Base-by-base conservation (phyloP, 2,329 filamentous ascomycete species). In the Colletotrichum sp. region DNA sequence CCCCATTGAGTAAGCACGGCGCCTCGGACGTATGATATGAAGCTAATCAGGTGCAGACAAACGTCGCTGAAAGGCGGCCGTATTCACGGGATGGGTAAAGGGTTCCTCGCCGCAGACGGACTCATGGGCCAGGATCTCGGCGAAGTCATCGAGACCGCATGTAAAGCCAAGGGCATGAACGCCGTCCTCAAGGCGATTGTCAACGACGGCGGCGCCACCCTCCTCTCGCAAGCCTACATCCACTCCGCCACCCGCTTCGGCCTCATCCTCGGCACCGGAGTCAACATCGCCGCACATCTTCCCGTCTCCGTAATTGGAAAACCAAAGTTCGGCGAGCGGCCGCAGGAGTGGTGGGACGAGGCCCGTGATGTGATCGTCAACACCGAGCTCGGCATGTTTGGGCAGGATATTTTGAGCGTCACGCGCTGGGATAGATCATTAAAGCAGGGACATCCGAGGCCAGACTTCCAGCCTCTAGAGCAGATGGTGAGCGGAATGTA, bases 341-440 rank as follows among this genome's bases (percentile, higher is more conserved):
- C 91, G 1, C 81, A 84, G 8, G 83, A 83, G 36, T 93, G 92
- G 92, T 90, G 91, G 79, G 86, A 89, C 26, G 85, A 86, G 24
- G 92, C 91, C 6, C 90, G 87, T 72, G 90, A 93, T 78, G 91
- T 93, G 72, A 90, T 94, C 76, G 89, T 94, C 79, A 94, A 94
- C 81, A 93, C 92, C 1, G 92, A 94, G 82, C 83, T 93, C 39
- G 90, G 92, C 79, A 93, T 94, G 92, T 93, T 93, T 80, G 92
- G 92, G 16, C 85, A 87, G 67, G 89, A 85, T 72, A 87, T 92
- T 65, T 83, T 93, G 30, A 91, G 92, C 8, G 79, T 90, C 71
- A 93, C 92, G 5, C 88, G 87, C 78, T 94, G 92, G 92, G 92
- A 94, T 78, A 81, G 83, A 21, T 81, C 84, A 7, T 84, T 94